Percentiles rank a stretch among this genome's conserved stretches.
Evolutionary conservation across 257 asterid genomes (phyloP).

Genomic region (Leonotis leonurus): DNA sequence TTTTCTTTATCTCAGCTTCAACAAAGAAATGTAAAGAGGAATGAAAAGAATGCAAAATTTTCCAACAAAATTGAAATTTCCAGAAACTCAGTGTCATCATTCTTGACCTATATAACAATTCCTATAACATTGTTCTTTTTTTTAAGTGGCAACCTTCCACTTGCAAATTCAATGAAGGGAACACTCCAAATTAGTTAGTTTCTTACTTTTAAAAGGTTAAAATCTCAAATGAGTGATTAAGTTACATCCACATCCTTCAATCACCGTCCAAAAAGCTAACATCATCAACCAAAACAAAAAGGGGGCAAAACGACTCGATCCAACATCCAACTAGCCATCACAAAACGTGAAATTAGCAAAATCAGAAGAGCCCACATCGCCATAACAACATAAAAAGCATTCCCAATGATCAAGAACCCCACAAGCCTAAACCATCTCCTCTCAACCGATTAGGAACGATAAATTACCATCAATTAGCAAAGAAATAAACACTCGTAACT

Average conservation of each 20-base stretch:
- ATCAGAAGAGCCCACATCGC: constrained; percentile 14
- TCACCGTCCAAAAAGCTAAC: too few relatives aligned
- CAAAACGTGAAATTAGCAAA: not conserved
- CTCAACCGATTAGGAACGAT: not conserved
- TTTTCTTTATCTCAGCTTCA: not conserved
- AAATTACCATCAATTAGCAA: not conserved
- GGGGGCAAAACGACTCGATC: constrained; percentile 9
- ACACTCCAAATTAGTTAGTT: not conserved
- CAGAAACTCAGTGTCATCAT: not conserved
- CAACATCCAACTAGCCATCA: constrained; percentile 13
- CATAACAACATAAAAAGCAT: constrained; percentile 16
- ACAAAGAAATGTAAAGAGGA: not conserved
- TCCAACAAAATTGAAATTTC: not conserved
- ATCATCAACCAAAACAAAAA: not conserved
- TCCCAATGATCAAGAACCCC: constrained; percentile 8
- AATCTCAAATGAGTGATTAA: constrained; percentile 1
- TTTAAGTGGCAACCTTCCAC: not conserved
- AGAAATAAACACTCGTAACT: constrained; percentile 4
- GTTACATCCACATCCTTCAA: constrained; percentile 1
- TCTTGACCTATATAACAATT: not conserved
- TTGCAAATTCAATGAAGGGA: too few relatives aligned
- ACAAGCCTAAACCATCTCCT: constrained; percentile 16
- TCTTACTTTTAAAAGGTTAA: not conserved
- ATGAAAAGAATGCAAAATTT: not conserved
- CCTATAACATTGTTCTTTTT: constrained; percentile 16